Percentiles rank a stretch among this genome's conserved stretches.
Conservation (phyloP, 1,284 basidiomycete genomes). For the Amylostereum areolatum region DNA sequence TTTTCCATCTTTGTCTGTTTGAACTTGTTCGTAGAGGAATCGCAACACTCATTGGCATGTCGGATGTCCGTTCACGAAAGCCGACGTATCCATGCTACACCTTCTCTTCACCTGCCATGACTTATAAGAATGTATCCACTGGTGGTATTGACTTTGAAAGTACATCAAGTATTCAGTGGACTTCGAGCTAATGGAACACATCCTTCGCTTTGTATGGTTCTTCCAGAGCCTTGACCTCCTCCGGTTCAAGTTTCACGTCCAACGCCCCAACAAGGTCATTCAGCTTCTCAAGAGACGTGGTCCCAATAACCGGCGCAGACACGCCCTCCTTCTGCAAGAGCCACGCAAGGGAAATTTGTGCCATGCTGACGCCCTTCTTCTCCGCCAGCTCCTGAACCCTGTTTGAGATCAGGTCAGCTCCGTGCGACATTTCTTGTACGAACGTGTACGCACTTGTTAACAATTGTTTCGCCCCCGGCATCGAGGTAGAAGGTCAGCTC, state of each 20-base stretch:
- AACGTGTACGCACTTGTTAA: neutral
- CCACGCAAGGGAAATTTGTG: slow-evolving; percentile 32
- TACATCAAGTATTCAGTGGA: too few species aligned
- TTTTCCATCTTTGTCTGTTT: too few species aligned
- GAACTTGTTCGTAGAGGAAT: too few species aligned
- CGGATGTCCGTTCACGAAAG: too few species aligned
- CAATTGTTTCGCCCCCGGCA: too few species aligned
- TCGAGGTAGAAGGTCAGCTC: slow-evolving; percentile 16
- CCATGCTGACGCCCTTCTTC: slow-evolving; percentile 29
- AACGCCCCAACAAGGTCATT: slow-evolving; percentile 19
- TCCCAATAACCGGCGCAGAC: slow-evolving; percentile 32
- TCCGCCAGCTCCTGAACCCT: slow-evolving; percentile 31
- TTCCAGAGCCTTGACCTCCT: neutral
- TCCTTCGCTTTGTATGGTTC: too few species aligned
- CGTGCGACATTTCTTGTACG: neutral
- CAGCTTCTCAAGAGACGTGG: slow-evolving; percentile 26
- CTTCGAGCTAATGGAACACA: too few species aligned
- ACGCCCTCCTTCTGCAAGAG: slow-evolving; percentile 22
- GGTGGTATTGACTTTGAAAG: too few species aligned
- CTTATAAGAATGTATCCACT: too few species aligned
- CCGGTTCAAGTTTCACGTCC: neutral
- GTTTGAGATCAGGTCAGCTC: neutral
- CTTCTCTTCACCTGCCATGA: too few species aligned
- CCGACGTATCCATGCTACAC: too few species aligned
- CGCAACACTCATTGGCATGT: too few species aligned